Percentiles rank a stretch among this genome's conserved stretches.
Evolutionary conservation across 495 filamentous ascomycete species (phyloP).

Genomic region (Tetracladium setigerum): DNA sequence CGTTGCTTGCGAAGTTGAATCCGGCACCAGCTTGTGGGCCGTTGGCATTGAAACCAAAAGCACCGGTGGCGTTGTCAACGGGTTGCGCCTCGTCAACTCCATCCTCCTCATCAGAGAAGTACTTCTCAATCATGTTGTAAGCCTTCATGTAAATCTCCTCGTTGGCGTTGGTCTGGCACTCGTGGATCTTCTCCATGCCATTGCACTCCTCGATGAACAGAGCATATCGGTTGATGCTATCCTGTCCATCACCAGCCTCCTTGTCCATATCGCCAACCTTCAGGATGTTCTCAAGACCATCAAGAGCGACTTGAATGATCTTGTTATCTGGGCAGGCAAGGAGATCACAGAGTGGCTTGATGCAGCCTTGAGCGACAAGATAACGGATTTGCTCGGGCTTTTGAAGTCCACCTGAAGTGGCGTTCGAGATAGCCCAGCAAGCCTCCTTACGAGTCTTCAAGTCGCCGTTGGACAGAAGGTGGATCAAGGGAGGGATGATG

Average conservation of each 20-base stretch:
- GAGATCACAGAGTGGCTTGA: conserved; percentile 95
- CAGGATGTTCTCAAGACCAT: conserved; percentile 97
- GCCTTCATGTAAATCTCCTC: conserved; percentile 99
- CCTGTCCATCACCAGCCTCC: conserved; percentile 65
- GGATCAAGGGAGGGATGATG: conserved; percentile 93
- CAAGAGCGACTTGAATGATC: conserved; percentile 98
- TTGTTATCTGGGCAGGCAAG: conserved; percentile 98
- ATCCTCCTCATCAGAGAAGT: conserved; percentile 98
- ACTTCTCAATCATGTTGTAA: conserved; percentile 99
- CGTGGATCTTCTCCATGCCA: conserved; percentile 99
- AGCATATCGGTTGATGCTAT: conserved; percentile 90
- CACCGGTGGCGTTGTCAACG: conserved; percentile 50
- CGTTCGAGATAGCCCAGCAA: conserved; percentile 99
- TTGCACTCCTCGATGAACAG: conserved; percentile 98
- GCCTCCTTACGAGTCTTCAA: conserved; percentile 99
- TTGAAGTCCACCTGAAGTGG: conserved; percentile 93
- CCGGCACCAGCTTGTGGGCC: conserved; percentile 62
- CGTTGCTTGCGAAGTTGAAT: conserved; percentile 90
- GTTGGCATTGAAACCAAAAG: conserved; percentile 79
- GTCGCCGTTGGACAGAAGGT: conserved; percentile 90
- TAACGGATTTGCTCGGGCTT: conserved; percentile 99
- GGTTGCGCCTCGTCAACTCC: conserved; percentile 52
- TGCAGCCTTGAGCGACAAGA: conserved; percentile 86
- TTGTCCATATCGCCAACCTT: conserved; percentile 99
- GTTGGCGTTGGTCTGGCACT: conserved; percentile 99